These are phyloP conservation scores for Sclerotinia sclerotiorum DNA, from an alignment of 2,329 filamentous ascomycete genomes.

Conservation along the genomic window DNA sequence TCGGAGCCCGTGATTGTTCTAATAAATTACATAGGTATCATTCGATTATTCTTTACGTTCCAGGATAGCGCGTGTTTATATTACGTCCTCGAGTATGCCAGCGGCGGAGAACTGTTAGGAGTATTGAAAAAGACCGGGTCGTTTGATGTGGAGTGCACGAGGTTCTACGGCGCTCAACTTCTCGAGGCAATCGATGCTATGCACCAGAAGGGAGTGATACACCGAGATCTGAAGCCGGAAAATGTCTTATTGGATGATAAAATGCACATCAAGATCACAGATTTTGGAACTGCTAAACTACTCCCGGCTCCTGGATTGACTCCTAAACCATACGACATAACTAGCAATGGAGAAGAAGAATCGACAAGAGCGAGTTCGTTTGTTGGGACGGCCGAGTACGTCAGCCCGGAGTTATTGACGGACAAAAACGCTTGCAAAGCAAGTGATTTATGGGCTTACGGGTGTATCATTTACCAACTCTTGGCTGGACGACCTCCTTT, in stretches of 20 bases:
- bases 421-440: slow-evolving; percentile 97
- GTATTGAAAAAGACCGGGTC: slow-evolving; percentile 92
- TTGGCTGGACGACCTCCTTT: slow-evolving; percentile 95
- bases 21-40: slow-evolving; percentile 56
- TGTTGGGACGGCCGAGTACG: slow-evolving; percentile 96
- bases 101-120: slow-evolving; percentile 85
- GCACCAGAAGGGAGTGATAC: slow-evolving; percentile 94
- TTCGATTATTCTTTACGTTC: slow-evolving; percentile 97
- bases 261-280: slow-evolving; percentile 98
- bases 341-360: slow-evolving; percentile 49
- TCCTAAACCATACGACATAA: slow-evolving; percentile 42
- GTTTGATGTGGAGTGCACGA: slow-evolving; percentile 91
- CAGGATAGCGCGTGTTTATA: slow-evolving; percentile 95
- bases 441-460: slow-evolving; percentile 97
- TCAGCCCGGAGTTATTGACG: slow-evolving; percentile 93
- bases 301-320: slow-evolving; percentile 57
- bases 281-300: slow-evolving; percentile 97
- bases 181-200: slow-evolving; percentile 96
- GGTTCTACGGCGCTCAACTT: slow-evolving; percentile 94
- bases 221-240: slow-evolving; percentile 94
- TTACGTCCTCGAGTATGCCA: slow-evolving; percentile 92
- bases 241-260: slow-evolving; percentile 93
- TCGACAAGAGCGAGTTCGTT: slow-evolving; percentile 85
- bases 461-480: slow-evolving; percentile 95
- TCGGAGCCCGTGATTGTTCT: not conserved